Evolutionary conservation across 352 stramenopile genomes (phyloP).

Genomic region (Globisporangium radiosum): DNA sequence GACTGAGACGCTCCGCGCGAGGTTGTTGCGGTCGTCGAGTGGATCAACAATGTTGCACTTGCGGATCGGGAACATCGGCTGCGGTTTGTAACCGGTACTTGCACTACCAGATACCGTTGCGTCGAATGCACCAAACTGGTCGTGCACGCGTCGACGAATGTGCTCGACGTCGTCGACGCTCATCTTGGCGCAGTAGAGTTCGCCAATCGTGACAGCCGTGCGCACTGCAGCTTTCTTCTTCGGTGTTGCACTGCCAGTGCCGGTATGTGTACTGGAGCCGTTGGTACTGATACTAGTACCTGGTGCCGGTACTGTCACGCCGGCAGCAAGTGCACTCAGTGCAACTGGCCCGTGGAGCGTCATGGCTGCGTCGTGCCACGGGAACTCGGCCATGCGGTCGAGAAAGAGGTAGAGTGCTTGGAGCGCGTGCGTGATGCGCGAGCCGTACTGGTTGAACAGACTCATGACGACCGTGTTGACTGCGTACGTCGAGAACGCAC

Average conservation of each 20-base stretch:
- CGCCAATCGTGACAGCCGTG: slow-evolving; percentile 6
- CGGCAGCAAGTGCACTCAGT: slow-evolving; percentile 41
- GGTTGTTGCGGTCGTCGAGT: slow-evolving; percentile 83
- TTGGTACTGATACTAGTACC: no score
- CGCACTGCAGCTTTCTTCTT: slow-evolving; percentile 14
- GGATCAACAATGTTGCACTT: slow-evolving; percentile 88
- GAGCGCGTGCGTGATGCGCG: slow-evolving; percentile 67
- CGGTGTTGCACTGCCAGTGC: no score
- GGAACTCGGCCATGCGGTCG: slow-evolving; percentile 76
- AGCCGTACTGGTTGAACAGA: slow-evolving; percentile 81
- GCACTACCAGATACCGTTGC: slow-evolving; percentile 4
- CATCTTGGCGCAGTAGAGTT: slow-evolving; percentile 20
- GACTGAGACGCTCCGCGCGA: slow-evolving; percentile 70
- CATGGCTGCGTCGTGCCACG: slow-evolving; percentile 78
- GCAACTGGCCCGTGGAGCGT: slow-evolving; percentile 71
- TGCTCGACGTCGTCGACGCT: slow-evolving; percentile 37
- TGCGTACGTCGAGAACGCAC: slow-evolving; percentile 78
- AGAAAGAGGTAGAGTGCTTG: slow-evolving; percentile 82
- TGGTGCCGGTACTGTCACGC: slow-evolving; percentile 15
- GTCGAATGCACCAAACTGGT: slow-evolving; percentile 59
- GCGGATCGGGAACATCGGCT: slow-evolving; percentile 57
- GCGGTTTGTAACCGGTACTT: slow-evolving; percentile 7
- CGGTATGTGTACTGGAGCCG: no score
- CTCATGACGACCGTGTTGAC: slow-evolving; percentile 88
- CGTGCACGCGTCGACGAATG: slow-evolving; percentile 36